Percentiles rank a stretch among this genome's conserved stretches.
Evolutionary conservation across 2,329 filamentous ascomycete species (phyloP).

Genomic region (Ascochyta rabiei): DNA sequence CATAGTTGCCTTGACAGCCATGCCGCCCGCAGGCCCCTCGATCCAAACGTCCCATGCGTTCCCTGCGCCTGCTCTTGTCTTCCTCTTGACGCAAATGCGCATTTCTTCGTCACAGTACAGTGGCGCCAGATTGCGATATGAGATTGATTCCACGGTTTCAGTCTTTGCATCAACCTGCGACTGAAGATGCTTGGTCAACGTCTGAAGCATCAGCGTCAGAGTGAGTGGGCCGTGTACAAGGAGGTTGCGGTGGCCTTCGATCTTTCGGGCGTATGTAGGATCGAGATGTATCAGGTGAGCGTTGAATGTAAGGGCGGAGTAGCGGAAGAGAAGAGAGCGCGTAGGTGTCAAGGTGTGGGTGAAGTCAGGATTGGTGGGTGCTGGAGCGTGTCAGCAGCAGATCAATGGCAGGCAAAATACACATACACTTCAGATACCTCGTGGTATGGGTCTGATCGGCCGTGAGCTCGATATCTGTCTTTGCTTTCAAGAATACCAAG

Average conservation of each 20-base stretch:
- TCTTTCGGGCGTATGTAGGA: constrained; percentile 67
- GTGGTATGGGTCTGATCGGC: constrained; percentile 33
- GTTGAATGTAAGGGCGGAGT: constrained; percentile 85
- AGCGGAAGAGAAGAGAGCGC: constrained; percentile 79
- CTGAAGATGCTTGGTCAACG: constrained; percentile 54
- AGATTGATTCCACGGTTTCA: constrained; percentile 61
- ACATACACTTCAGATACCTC: constrained; percentile 49
- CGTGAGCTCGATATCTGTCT: constrained; percentile 48
- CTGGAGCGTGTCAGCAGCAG: constrained; percentile 41
- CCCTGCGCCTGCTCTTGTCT: constrained; percentile 29
- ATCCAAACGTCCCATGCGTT: constrained; percentile 49
- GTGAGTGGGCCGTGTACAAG: constrained; percentile 88
- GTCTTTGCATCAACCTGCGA: background rate
- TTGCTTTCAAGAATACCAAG: constrained; percentile 67
- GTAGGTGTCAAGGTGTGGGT: constrained; percentile 69
- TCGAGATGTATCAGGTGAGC: constrained; percentile 91
- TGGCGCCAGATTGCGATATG: constrained; percentile 83
- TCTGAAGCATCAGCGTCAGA: constrained; percentile 75
- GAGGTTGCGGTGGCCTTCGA: constrained; percentile 76
- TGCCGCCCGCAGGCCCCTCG: constrained; percentile 48
- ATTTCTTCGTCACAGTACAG: constrained; percentile 76
- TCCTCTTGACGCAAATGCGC: constrained; percentile 68
- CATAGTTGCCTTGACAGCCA: constrained; percentile 54
- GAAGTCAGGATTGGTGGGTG: constrained; percentile 60
- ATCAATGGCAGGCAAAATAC: background rate